Base-by-base conservation (phyloP, 257 asterid species). In the Leonotis leonurus region DNA sequence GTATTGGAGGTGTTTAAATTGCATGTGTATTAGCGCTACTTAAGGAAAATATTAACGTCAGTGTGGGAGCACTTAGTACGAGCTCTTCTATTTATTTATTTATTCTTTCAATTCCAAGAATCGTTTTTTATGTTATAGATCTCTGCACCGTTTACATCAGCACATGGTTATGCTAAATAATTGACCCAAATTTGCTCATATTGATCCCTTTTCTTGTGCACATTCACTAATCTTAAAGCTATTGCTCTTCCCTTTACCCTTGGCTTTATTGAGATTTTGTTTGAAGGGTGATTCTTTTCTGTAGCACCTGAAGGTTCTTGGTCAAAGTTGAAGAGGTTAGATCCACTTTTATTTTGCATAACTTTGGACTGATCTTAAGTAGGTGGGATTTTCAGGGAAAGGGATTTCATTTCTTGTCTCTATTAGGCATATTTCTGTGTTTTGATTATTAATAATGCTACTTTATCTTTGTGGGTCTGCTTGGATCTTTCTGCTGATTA, bases 111-210 rank as follows among this genome's bases (percentile, higher is more conserved):
- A 65, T 73, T 75, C 65, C 81, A 67, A 73, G 75, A 69, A 65
- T 53, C 18, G 54, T 67, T 73, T 71, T 79, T 68, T 65, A 71
- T 60, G 56, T 48, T 39, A 65, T 55, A 77, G 81, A 77, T 80
- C 86, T 80, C 81, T 62, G 69, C 75, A 67, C 79, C 72, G 60
- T 70, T 75, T 68, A 56, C 73, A 63, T 65, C 37, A 50, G 78
- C 90, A 87, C 95, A 80, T 84, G 93, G 64, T 78, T 71, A 55
- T 69, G 67, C 70, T 22, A 71, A 73, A 79, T 45, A 55, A 71
- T 75, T 80, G 81, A 78, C 88, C 74, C 27, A 40, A 49, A 27
- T 49, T 68, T 59, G 65, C 69, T 26, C 44, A 30, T 27, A 3
- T 36, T 11, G 40, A 32, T 11, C 54, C 36, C 30, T 59, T 46